These are phyloP conservation scores for Taxawa tesnikishii DNA, from an alignment of 2,329 filamentous ascomycete species.

Conservation along the genomic window DNA sequence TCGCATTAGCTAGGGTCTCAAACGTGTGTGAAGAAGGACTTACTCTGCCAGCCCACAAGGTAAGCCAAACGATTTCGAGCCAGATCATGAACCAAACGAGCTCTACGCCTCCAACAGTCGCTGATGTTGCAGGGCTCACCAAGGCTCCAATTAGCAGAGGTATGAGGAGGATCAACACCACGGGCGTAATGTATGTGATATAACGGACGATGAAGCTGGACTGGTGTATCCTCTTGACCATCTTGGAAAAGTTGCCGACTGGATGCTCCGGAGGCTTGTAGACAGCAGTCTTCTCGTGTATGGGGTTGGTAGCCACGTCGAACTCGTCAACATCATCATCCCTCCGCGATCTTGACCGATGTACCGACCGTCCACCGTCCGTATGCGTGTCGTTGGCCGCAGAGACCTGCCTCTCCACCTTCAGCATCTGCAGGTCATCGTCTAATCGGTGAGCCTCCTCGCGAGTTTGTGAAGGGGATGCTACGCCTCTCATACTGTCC, in stretches of 20 bases:
- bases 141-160: constrained; percentile 55
- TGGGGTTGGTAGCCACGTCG: constrained; percentile 53
- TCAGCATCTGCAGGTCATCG: constrained; percentile 53
- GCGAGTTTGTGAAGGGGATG: constrained; percentile 43
- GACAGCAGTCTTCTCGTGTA: constrained; percentile 53
- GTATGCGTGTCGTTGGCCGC: constrained; percentile 25
- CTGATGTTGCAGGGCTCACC: constrained; percentile 31
- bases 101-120: constrained; percentile 58
- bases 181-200: constrained; percentile 56
- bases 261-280: constrained; percentile 55
- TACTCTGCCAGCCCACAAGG: constrained; percentile 63
- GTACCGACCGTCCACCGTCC: constrained; percentile 31
- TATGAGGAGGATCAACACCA: constrained; percentile 52
- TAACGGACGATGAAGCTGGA: constrained; percentile 58
- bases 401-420: constrained; percentile 50
- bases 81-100: constrained; percentile 91
- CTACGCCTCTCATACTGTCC: constrained; percentile 16
- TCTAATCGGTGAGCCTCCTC: constrained; percentile 50
- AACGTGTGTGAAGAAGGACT: constrained; percentile 19
- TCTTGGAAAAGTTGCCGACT: constrained; percentile 47
- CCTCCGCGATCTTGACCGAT: constrained; percentile 37
- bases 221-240: constrained; percentile 52
- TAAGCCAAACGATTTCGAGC: constrained; percentile 87
- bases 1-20: too few species aligned
- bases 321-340: constrained; percentile 53